Conservation (phyloP, 1,139 yeast genomes). For the Waltiozyma sp. region DNA sequence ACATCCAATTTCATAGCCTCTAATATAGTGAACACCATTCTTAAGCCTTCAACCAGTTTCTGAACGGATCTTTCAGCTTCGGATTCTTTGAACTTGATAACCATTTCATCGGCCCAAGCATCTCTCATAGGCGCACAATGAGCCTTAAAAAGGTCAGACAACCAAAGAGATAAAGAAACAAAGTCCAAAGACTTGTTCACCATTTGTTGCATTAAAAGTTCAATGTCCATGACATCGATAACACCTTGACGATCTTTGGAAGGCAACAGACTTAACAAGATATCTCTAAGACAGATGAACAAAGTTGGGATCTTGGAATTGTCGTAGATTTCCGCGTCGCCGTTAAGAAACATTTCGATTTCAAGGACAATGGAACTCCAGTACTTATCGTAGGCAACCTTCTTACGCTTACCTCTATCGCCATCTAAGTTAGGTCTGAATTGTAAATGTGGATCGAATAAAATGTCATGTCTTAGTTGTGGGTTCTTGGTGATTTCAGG, state of each 20-base stretch:
- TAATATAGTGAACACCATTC: slow-evolving; percentile 70
- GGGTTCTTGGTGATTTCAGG: slow-evolving; percentile 88
- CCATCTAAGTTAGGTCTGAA: slow-evolving; percentile 90
- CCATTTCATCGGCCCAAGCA: slow-evolving; percentile 81
- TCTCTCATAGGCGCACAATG: slow-evolving; percentile 97
- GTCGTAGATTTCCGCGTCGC: slow-evolving; percentile 23
- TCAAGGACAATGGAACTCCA: slow-evolving; percentile 54
- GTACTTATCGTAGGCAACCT: slow-evolving; percentile 63
- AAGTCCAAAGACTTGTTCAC: slow-evolving; percentile 60
- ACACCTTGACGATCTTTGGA: slow-evolving; percentile 63
- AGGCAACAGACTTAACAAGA: slow-evolving; percentile 65
- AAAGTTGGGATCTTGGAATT: slow-evolving; percentile 52
- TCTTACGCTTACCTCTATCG: slow-evolving; percentile 75
- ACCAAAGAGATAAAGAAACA: slow-evolving; percentile 57
- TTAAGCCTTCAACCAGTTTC: slow-evolving; percentile 63
- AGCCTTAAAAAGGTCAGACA: slow-evolving; percentile 58
- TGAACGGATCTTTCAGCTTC: slow-evolving; percentile 40
- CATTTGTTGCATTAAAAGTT: slow-evolving; percentile 66
- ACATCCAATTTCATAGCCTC: slow-evolving; percentile 97
- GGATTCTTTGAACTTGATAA: slow-evolving; percentile 53
- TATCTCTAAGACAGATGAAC: slow-evolving; percentile 69
- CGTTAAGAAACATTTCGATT: slow-evolving; percentile 17
- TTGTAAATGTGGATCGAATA: slow-evolving; percentile 87
- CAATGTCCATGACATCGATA: slow-evolving; percentile 68
- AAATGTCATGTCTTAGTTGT: slow-evolving; percentile 83